A percentile compares a stretch with the other conserved stretches of the same genome.
phyloP scores from a whole-genome alignment of 345 rosid genomes.

The Luvunga scandens region DNA sequence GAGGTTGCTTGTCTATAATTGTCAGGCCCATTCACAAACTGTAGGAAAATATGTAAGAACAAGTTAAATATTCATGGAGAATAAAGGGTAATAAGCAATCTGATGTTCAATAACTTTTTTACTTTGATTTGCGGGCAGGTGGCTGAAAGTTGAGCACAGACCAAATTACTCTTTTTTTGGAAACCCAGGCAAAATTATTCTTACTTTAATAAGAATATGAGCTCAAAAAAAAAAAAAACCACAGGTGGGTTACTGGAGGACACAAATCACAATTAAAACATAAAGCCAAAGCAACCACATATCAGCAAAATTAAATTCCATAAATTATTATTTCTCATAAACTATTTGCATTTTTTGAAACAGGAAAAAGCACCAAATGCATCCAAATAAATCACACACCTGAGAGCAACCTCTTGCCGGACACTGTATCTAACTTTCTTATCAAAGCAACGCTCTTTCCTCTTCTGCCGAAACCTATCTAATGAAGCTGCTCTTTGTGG shows the following conservation, averaged over 20 bases:
- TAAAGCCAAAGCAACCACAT: not conserved
- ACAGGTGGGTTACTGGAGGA: not conserved
- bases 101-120: not conserved
- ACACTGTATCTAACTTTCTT: slow-evolving; percentile 95
- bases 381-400: slow-evolving; percentile 41
- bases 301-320: not conserved
- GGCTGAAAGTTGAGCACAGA: not conserved
- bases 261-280: not conserved
- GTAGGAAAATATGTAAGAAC: not conserved
- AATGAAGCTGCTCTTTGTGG: slow-evolving; percentile 89
- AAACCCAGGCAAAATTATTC: not conserved
- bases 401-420: slow-evolving; percentile 95
- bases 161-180: not conserved
- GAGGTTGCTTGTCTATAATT: not conserved
- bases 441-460: slow-evolving; percentile 85
- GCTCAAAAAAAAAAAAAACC: not conserved
- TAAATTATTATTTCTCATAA: not conserved
- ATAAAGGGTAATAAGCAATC: not conserved
- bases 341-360: not conserved
- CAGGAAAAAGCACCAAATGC: not conserved
- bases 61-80: not conserved
- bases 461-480: slow-evolving; percentile 87
- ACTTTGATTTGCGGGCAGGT: not conserved
- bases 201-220: not conserved
- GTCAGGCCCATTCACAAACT: not conserved